Percentiles rank a stretch among this genome's conserved stretches.
Conservation (phyloP, 2,329 filamentous ascomycete genomes). For the Thelonectria olida region DNA sequence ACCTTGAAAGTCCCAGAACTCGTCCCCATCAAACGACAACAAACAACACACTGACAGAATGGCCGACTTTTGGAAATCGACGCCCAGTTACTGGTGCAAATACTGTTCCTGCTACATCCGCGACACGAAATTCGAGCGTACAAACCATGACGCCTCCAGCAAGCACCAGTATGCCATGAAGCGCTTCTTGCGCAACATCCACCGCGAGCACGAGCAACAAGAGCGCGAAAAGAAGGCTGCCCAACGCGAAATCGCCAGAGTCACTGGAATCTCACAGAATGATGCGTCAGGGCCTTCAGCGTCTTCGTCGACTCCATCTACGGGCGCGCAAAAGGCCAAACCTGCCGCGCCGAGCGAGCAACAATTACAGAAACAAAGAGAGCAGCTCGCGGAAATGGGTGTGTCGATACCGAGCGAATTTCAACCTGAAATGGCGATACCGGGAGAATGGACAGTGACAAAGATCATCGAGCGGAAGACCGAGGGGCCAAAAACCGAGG, state of each 20-base stretch:
- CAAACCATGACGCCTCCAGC: slow-evolving; percentile 87
- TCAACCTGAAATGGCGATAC: slow-evolving; percentile 83
- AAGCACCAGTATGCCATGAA: slow-evolving; percentile 89
- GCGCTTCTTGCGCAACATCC: slow-evolving; percentile 87
- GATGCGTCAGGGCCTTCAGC: slow-evolving; percentile 23
- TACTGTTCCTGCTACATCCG: slow-evolving; percentile 91
- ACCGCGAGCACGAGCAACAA: slow-evolving; percentile 83
- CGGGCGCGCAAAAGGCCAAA: slow-evolving; percentile 3
- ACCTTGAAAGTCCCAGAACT: background rate
- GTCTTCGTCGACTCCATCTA: background rate
- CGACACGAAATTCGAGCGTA: slow-evolving; percentile 89
- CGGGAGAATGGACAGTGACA: slow-evolving; percentile 86
- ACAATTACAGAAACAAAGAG: slow-evolving; percentile 83
- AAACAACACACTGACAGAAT: slow-evolving; percentile 58
- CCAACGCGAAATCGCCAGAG: slow-evolving; percentile 82
- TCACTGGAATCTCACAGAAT: slow-evolving; percentile 77
- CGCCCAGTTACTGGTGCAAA: slow-evolving; percentile 98
- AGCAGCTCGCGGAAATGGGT: slow-evolving; percentile 88
- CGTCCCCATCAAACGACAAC: background rate
- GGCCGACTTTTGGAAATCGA: slow-evolving; percentile 99
- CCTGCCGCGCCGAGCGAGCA: slow-evolving; percentile 53
- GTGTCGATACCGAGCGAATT: slow-evolving; percentile 84
- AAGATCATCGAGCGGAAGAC: slow-evolving; percentile 60
- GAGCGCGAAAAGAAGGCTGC: slow-evolving; percentile 84
- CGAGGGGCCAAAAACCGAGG: slow-evolving; percentile 39